Evolutionary conservation across 768 basidiomycete genomes (phyloP), one percentile per base, ranked within the genome.

Genomic region (Russula sp.): DNA sequence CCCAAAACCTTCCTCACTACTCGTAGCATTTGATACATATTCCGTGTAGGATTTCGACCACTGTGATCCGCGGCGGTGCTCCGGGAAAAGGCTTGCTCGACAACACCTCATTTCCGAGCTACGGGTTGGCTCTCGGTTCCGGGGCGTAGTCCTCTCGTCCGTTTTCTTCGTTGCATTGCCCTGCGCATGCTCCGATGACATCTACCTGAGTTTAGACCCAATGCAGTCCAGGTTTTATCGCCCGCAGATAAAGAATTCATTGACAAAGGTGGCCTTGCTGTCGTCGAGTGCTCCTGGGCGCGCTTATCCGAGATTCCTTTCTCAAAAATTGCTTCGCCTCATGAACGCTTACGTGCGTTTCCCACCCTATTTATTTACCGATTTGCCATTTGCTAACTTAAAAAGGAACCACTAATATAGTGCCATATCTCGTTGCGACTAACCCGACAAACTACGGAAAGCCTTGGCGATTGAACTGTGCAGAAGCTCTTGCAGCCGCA

Each of bases 261-360:
- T 10, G 77, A 82, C 0, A 78, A 80, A 51, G 78, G 79, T 38
- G 97, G 97, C 0, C 76, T 98, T 6, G 97, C 96, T 0, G 97
- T 99, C n/a, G 92, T 99, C 2, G 97, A 99, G 73, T 98, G 96
- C 73, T 96, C 93, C 4, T 99, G 97, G 97, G 96, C 97, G 1
- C 84, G 94, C 24, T 76, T 98, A 9, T 92, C 92, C 52, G 97
- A 98, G 62, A 88, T 99, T 9, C 97, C 97, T 1, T 99, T 97
- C 72, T 79, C 81, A 57, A 98, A 98, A 77, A 96, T 98, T 67
- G 82, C 89, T 6, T 93, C 92, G 68, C 94, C 96, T 0, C 83
- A 98, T 69, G 97, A 99, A 78, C 83, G 97, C 10, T 73, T 98
- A 50, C 72, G 95, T 97, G 70, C 66, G 92, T 82, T 11, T 62